Conservation (phyloP, 305 asterid genomes). For the Solanum chacoense region DNA sequence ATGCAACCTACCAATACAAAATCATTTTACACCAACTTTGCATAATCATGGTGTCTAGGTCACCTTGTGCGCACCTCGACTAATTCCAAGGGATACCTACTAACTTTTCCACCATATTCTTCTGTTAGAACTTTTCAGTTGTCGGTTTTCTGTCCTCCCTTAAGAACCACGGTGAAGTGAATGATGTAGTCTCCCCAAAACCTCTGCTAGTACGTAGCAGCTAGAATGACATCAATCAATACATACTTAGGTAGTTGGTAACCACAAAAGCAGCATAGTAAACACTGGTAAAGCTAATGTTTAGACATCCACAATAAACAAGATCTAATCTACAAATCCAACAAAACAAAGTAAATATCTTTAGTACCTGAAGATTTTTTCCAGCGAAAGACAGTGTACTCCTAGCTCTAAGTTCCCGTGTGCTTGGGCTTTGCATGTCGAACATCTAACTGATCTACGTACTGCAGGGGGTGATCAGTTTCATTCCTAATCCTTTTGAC, state of each 20-base stretch:
- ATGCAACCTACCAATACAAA: not conserved
- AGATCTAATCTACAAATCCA: not conserved
- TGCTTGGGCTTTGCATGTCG: slow-evolving; percentile 39
- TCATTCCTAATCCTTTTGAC: slow-evolving; percentile 81
- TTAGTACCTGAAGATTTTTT: slow-evolving; percentile 29
- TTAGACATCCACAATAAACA: not conserved
- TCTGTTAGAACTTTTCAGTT: not conserved
- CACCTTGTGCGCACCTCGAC: not conserved
- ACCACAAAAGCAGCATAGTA: not conserved
- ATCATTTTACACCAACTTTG: not conserved
- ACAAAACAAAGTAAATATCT: not conserved
- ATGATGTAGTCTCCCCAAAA: not conserved
- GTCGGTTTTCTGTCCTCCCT: not conserved
- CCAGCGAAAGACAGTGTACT: not conserved
- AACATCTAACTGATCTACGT: slow-evolving; percentile 72
- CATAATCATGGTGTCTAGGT: not conserved
- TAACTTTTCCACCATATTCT: not conserved
- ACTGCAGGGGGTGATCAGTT: slow-evolving; percentile 49
- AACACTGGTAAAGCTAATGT: not conserved
- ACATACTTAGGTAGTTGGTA: not conserved
- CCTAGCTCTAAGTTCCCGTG: slow-evolving; percentile 40
- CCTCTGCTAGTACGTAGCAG: not conserved
- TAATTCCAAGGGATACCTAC: not conserved
- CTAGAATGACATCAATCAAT: not conserved
- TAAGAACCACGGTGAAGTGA: not conserved